Conservation (phyloP, 768 basidiomycete genomes). For the Xerocomellus amylosporus region DNA sequence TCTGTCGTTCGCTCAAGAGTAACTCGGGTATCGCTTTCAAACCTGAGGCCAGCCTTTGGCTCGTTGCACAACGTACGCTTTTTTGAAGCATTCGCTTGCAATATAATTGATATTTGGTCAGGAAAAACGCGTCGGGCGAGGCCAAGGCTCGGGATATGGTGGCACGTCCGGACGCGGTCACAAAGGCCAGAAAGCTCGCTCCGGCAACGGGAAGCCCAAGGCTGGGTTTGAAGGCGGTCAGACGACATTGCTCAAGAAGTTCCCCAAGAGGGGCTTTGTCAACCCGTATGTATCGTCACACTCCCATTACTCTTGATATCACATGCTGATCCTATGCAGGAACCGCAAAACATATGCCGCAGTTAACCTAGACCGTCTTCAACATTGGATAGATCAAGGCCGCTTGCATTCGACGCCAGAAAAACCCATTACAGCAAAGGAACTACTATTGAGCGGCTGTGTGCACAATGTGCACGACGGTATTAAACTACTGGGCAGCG, state of each 20-base stretch:
- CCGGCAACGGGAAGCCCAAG: slow-evolving; percentile 79
- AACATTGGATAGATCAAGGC: slow-evolving; percentile 87
- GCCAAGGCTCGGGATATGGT: slow-evolving; percentile 88
- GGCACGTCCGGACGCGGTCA: slow-evolving; percentile 91
- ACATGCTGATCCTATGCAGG: slow-evolving; percentile 39
- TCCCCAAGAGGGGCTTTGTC: slow-evolving; percentile 93
- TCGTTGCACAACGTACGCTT: slow-evolving; percentile 62
- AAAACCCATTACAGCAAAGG: slow-evolving; percentile 83
- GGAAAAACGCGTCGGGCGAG: slow-evolving; percentile 95
- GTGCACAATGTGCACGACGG: slow-evolving; percentile 88
- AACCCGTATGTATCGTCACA: slow-evolving; percentile 65
- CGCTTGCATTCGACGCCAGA: slow-evolving; percentile 74
- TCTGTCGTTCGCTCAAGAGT: slow-evolving; percentile 33
- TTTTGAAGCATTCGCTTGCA: neutral
- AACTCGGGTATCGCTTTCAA: slow-evolving; percentile 59
- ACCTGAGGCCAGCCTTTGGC: slow-evolving; percentile 64
- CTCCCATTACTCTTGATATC: neutral
- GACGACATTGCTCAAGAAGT: slow-evolving; percentile 84
- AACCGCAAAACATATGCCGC: slow-evolving; percentile 75
- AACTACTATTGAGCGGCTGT: slow-evolving; percentile 82
- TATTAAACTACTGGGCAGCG: slow-evolving; percentile 86
- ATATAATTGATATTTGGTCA: slow-evolving; percentile 31
- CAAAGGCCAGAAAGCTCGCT: slow-evolving; percentile 93
- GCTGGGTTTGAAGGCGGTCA: slow-evolving; percentile 96
- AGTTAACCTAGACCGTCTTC: slow-evolving; percentile 83